Percentiles rank a stretch among this genome's conserved stretches.
These are phyloP conservation scores for Peniophora sp. DNA, from an alignment of 1,284 basidiomycete species.

Conservation along the genomic window DNA sequence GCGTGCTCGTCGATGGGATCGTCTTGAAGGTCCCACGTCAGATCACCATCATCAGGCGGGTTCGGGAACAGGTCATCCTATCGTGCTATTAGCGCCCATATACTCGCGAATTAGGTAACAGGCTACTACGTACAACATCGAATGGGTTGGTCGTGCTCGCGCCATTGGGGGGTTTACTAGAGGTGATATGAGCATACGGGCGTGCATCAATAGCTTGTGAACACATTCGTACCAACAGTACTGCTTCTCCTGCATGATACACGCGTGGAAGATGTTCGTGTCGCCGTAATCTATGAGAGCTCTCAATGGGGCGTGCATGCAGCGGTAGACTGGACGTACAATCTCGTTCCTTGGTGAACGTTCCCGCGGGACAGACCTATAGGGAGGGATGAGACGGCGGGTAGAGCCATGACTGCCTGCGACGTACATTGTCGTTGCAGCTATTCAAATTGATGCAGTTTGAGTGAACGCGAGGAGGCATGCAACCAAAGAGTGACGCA, in stretches of 20 bases:
- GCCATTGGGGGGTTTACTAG: constrained; percentile 1
- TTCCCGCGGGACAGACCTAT: too few species aligned
- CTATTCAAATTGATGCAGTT: too few species aligned
- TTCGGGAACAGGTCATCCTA: constrained; percentile 8
- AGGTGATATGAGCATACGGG: too few species aligned
- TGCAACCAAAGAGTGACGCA: too few species aligned
- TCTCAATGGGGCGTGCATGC: not conserved
- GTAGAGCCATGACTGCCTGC: too few species aligned
- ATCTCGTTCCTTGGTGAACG: too few species aligned
- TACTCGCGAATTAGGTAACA: too few species aligned
- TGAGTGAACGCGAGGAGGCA: too few species aligned
- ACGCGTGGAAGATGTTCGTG: constrained; percentile 4
- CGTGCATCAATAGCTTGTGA: too few species aligned
- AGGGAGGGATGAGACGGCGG: too few species aligned
- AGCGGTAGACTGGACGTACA: not conserved
- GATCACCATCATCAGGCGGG: constrained; percentile 5
- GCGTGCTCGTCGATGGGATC: constrained; percentile 4
- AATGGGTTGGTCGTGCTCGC: not conserved
- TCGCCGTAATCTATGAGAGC: not conserved
- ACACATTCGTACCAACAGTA: constrained; percentile 1
- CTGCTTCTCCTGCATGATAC: constrained; percentile 5
- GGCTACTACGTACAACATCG: constrained; percentile 3
- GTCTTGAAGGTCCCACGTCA: constrained; percentile 4
- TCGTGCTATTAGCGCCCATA: too few species aligned
- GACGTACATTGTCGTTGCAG: too few species aligned